Evolutionary conservation across 2,329 filamentous ascomycete species (phyloP).

Genomic region (Tolypocladium sp.): DNA sequence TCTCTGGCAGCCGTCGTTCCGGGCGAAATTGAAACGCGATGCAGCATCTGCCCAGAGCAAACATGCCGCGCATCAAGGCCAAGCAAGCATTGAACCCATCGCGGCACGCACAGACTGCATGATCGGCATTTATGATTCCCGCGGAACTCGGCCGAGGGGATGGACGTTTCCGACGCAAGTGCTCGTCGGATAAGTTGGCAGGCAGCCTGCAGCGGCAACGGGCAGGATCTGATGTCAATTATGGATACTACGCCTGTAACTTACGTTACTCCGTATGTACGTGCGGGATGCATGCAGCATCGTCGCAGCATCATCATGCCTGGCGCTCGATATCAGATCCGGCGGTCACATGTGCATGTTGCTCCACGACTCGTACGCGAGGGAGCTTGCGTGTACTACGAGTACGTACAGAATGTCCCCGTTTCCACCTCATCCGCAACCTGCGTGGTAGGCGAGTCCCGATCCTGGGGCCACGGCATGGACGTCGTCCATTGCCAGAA

Average conservation of each 20-base stretch:
- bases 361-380: not conserved
- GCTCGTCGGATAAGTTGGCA: not conserved
- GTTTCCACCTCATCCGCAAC: not conserved
- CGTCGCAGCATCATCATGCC: not conserved
- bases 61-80: not conserved
- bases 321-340: not conserved
- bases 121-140: not conserved
- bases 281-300: not conserved
- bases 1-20: not conserved
- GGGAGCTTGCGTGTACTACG: not conserved
- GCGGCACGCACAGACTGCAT: not conserved
- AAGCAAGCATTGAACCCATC: not conserved
- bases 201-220: not conserved
- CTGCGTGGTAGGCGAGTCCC: not conserved
- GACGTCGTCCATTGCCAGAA: not conserved
- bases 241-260: not conserved
- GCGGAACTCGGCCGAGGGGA: constrained; percentile 1
- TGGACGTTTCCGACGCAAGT: not conserved
- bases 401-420: not conserved
- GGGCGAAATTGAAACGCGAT: too few relatives aligned
- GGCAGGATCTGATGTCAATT: not conserved
- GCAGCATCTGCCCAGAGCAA: not conserved
- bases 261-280: too few relatives aligned
- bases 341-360: not conserved
- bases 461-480: not conserved